Evolutionary conservation across 2,329 filamentous ascomycete genomes (phyloP).

Genomic region (Hypoxylon sp.): DNA sequence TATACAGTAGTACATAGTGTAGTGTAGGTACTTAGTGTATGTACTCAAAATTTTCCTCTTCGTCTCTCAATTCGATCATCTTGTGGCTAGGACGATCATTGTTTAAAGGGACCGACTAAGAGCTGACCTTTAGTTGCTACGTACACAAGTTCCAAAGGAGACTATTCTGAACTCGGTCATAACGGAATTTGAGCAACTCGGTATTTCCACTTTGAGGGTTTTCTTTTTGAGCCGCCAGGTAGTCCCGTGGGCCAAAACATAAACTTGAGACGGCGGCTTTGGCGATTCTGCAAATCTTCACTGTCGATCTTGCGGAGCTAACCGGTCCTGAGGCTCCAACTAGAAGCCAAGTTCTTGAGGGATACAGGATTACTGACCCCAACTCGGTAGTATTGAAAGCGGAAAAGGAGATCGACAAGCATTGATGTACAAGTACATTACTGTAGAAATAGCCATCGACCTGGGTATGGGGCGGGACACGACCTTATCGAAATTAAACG

Average conservation of each 20-base stretch:
- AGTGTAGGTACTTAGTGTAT: background rate
- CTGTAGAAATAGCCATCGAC: constrained; percentile 41
- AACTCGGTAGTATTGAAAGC: constrained; percentile 37
- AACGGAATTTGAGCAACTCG: constrained; percentile 32
- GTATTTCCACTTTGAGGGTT: constrained; percentile 40
- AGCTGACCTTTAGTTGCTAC: constrained; percentile 17
- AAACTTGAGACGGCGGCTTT: constrained; percentile 51
- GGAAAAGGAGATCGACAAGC: constrained; percentile 42
- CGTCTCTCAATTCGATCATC: constrained; percentile 17
- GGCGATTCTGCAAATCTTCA: constrained; percentile 44
- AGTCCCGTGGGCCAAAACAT: constrained; percentile 40
- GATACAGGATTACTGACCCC: constrained; percentile 35
- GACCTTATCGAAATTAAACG: constrained; percentile 51
- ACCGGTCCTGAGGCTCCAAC: constrained; percentile 43
- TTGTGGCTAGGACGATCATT: constrained; percentile 5
- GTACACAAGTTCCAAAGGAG: constrained; percentile 9
- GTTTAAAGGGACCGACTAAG: constrained; percentile 18
- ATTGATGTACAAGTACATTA: constrained; percentile 36
- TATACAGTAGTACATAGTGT: constrained; percentile 11
- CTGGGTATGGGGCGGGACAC: constrained; percentile 43
- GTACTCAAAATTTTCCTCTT: constrained; percentile 6
- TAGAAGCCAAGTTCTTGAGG: constrained; percentile 42
- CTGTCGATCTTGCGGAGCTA: constrained; percentile 45
- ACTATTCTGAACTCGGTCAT: constrained; percentile 39
- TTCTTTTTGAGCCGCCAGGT: constrained; percentile 38